A percentile compares a stretch with the other conserved stretches of the same genome.
These are phyloP conservation scores for Lactarius akahatsu DNA, from an alignment of 768 basidiomycete species.

Conservation along the genomic window DNA sequence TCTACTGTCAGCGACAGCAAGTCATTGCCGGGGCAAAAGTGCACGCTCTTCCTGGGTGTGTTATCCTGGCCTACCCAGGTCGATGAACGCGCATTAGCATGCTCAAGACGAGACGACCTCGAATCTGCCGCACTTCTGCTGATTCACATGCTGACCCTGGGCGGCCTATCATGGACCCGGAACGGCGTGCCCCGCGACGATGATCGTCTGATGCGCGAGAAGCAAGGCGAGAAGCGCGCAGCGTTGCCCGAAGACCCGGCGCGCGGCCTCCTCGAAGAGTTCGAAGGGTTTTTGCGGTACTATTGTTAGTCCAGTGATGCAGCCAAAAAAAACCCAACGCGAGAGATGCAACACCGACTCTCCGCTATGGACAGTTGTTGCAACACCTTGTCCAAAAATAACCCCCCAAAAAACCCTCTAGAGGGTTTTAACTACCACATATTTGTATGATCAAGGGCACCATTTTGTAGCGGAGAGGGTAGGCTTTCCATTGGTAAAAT, in stretches of 20 bases:
- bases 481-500: no score
- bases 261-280: slow-evolving; percentile 62
- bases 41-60: slow-evolving; percentile 15
- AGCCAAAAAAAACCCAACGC: no score
- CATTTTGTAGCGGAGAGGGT: no score
- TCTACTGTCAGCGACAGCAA: no score
- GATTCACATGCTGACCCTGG: slow-evolving; percentile 75
- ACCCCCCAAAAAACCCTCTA: no score
- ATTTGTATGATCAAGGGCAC: no score
- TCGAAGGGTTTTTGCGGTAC: slow-evolving; percentile 75
- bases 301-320: no score
- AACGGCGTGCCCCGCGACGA: slow-evolving; percentile 77
- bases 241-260: slow-evolving; percentile 68
- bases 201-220: slow-evolving; percentile 57
- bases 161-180: slow-evolving; percentile 74
- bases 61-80: slow-evolving; percentile 2
- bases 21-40: slow-evolving; percentile 75
- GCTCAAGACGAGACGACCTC: slow-evolving; percentile 77
- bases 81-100: slow-evolving; percentile 46
- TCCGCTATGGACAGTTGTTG: no score
- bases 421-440: no score
- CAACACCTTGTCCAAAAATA: no score
- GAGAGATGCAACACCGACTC: no score
- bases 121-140: slow-evolving; percentile 78
- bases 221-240: slow-evolving; percentile 51